Base-by-base conservation (phyloP, 768 basidiomycete genomes). In the Termitomyces sp. region DNA sequence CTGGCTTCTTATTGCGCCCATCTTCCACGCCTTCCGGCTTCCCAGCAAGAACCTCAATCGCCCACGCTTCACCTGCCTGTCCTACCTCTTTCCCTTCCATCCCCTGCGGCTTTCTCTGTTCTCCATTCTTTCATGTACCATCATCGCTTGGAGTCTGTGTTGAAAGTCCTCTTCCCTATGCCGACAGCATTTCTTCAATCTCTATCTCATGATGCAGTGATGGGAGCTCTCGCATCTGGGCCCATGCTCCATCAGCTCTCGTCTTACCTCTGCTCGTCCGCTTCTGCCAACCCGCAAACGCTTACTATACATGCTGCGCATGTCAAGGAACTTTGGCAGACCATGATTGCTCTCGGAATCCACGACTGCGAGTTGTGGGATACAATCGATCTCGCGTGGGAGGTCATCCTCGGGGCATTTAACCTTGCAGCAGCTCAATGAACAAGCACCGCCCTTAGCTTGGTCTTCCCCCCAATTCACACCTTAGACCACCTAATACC, bases 291-390 rank as follows among this genome's bases (percentile, higher is more conserved):
- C 56, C 69, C 79, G 30, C 73, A 74, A 53, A 73, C 68, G 2
- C 76, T 82, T 22, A 80, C 74, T 62, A 74, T 73, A 30, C 83
- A 84, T 56, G 81, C 89, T n/a, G 78, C 84, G 35, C 81, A 81
- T 62, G 82, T 91, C 51, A 87, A 87, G 63, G 90, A 87, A 60
- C 73, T 92, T 22, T 94, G 90, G 90, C 83, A 85, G 62, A 88
- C 91, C 67, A 82, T 85, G 66, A 85, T 84, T 52, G 81, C 84
- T 11, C 82, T 93, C 40, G 91, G 91, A 22, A 67, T 93, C 7
- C 79, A 80, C 62, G 88, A 91, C 63, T 77, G 81, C 38, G 83
- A 85, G 55, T 74, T 93, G 38, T 94, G 91, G 92, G 82, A 84
- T 54, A 82, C 83, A 33, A 73, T 94, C 62, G 86, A 91, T 63